These are phyloP conservation scores for Aspergillus hortae DNA, from an alignment of 2,329 filamentous ascomycete genomes.

Conservation along the genomic window DNA sequence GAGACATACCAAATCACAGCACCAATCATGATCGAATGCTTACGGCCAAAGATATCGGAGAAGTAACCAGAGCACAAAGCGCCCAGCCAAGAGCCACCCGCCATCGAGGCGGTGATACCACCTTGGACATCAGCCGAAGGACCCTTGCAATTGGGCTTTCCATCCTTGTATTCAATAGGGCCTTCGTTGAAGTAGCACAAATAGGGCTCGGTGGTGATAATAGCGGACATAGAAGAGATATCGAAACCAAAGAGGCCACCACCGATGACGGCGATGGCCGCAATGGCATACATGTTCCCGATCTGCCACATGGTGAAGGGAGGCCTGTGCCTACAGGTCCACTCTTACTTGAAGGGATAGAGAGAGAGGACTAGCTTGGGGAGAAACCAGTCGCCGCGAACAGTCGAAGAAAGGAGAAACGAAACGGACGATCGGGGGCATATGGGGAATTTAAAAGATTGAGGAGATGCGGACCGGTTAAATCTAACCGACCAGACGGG, in stretches of 20 bases:
- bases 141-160: conserved; percentile 34
- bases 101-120: conserved; percentile 70
- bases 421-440: background rate
- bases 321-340: conserved; percentile 2
- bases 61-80: conserved; percentile 54
- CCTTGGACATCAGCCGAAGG: conserved; percentile 57
- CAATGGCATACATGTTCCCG: conserved; percentile 58
- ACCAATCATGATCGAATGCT: conserved; percentile 52
- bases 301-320: conserved; percentile 34
- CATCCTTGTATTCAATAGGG: conserved; percentile 25
- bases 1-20: conserved; percentile 46
- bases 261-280: conserved; percentile 58
- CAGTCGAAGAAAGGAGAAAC: background rate
- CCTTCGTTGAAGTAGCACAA: conserved; percentile 67
- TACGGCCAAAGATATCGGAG: conserved; percentile 55
- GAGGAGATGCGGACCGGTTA: background rate
- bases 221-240: conserved; percentile 69
- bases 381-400: background rate
- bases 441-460: conserved; percentile 2
- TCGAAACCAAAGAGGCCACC: conserved; percentile 76
- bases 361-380: background rate
- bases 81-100: conserved; percentile 66
- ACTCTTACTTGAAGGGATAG: background rate
- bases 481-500: conserved; percentile 6
- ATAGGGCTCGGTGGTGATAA: conserved; percentile 65